Percentiles rank a stretch among this genome's conserved stretches.
Evolutionary conservation across 495 filamentous ascomycete species (phyloP).

Genomic region (Aspergillus mulundensis): DNA sequence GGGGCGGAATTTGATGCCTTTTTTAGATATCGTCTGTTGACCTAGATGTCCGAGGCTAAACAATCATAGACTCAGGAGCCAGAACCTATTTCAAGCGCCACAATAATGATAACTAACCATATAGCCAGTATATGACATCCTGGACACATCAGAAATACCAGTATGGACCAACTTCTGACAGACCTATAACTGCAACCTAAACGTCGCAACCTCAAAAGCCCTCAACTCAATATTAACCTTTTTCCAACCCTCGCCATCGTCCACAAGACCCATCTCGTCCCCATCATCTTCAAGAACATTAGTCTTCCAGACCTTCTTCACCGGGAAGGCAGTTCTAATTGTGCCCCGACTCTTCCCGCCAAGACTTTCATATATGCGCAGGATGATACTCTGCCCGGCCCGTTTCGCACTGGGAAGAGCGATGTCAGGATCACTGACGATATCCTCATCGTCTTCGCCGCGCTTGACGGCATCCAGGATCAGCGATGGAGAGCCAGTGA

Average conservation of each 20-base stretch:
- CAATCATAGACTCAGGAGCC: too few relatives aligned
- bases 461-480: constrained; percentile 84
- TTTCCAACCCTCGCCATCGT: constrained; percentile 29
- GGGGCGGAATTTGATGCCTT: background rate
- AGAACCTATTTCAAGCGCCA: too few relatives aligned
- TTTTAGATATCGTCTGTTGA: background rate
- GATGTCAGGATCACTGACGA: constrained; percentile 50
- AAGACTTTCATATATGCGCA: constrained; percentile 87
- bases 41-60: too few relatives aligned
- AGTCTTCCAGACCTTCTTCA: constrained; percentile 73
- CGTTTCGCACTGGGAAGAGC: constrained; percentile 55
- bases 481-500: constrained; percentile 56
- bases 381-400: constrained; percentile 70
- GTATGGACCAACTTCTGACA: background rate
- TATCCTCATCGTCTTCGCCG: constrained; percentile 92
- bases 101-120: too few relatives aligned
- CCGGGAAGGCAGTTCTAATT: constrained; percentile 60
- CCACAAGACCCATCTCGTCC: constrained; percentile 41
- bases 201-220: constrained; percentile 90
- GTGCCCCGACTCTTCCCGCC: constrained; percentile 71
- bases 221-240: constrained; percentile 62
- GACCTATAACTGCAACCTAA: constrained; percentile 63
- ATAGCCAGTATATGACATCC: too few relatives aligned
- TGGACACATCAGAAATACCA: too few relatives aligned
- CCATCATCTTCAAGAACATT: constrained; percentile 67